These are phyloP conservation scores for Corymbia citriodora DNA, from an alignment of 441 rosid species.

Conservation along the genomic window DNA sequence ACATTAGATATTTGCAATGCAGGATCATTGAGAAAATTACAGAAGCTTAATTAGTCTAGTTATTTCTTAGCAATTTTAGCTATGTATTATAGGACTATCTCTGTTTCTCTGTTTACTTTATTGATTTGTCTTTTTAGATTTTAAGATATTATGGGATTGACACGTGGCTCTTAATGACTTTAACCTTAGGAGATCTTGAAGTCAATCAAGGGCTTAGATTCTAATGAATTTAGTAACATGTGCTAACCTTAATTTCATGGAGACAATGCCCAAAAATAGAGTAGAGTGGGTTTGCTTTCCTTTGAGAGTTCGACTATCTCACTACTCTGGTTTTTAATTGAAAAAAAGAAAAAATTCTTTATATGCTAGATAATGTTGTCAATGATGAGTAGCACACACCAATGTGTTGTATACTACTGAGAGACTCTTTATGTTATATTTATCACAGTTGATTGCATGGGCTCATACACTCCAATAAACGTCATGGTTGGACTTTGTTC, in stretches of 20 bases:
- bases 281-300: neutral
- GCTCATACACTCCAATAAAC: neutral
- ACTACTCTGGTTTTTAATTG: neutral
- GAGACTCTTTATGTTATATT: neutral
- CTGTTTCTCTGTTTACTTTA: neutral
- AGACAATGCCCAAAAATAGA: neutral
- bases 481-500: neutral
- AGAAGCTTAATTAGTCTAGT: neutral
- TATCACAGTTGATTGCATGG: neutral
- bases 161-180: neutral
- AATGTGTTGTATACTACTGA: neutral
- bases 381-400: neutral
- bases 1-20: neutral
- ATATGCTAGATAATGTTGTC: neutral
- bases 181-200: neutral
- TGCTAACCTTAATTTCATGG: neutral
- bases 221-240: neutral
- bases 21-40: neutral
- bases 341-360: neutral
- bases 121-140: neutral
- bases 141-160: neutral
- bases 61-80: neutral
- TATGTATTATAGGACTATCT: neutral
- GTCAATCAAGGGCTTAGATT: neutral
- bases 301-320: neutral